phyloP scores from a whole-genome alignment of 1,284 basidiomycete species.

The Thelephora terrestris region DNA sequence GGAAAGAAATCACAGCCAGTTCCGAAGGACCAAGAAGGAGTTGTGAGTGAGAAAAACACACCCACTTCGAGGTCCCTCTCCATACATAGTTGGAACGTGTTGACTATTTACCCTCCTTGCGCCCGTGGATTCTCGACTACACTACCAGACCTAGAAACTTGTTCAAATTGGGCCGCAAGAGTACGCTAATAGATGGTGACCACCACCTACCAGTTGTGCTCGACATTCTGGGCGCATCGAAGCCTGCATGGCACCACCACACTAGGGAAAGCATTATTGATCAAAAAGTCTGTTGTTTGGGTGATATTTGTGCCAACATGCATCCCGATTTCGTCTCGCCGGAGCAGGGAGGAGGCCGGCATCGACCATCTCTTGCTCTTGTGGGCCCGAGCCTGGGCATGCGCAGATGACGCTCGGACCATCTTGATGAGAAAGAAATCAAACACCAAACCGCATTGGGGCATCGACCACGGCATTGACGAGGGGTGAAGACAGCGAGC shows the following conservation, averaged over 20 bases:
- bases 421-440: slow-evolving; percentile 81
- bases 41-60: too few relatives aligned
- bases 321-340: slow-evolving; percentile 73
- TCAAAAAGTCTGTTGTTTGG: slow-evolving; percentile 44
- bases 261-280: slow-evolving; percentile 14
- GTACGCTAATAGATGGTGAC: slow-evolving; percentile 26
- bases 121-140: slow-evolving; percentile 8
- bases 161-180: slow-evolving; percentile 33
- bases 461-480: slow-evolving; percentile 52
- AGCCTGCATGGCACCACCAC: slow-evolving; percentile 41
- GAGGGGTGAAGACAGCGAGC: slow-evolving; percentile 11
- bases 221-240: slow-evolving; percentile 44
- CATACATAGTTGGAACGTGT: slow-evolving; percentile 29
- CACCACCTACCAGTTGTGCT: slow-evolving; percentile 36
- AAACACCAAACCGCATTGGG: slow-evolving; percentile 49
- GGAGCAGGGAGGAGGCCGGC: slow-evolving; percentile 54
- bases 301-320: slow-evolving; percentile 83
- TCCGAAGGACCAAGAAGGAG: slow-evolving; percentile 2
- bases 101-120: too few relatives aligned
- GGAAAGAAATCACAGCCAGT: slow-evolving; percentile 1
- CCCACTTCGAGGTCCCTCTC: too few relatives aligned
- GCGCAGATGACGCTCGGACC: slow-evolving; percentile 63
- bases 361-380: slow-evolving; percentile 67
- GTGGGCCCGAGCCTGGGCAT: slow-evolving; percentile 51
- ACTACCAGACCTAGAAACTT: slow-evolving; percentile 21